phyloP scores from a whole-genome alignment of 129 eudicot species.

The Tagetes erecta region DNA sequence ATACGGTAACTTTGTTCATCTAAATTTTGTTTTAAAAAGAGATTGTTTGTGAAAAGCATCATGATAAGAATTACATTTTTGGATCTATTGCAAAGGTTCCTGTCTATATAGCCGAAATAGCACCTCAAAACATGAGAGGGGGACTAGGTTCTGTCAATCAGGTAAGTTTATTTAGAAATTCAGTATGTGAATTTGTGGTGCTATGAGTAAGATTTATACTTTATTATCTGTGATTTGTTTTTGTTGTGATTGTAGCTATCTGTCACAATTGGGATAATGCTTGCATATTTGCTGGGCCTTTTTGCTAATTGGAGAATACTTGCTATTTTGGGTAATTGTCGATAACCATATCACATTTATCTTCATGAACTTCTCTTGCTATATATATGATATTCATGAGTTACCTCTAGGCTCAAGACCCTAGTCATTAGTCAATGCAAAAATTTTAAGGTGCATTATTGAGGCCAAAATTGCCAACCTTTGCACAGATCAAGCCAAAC shows the following conservation, averaged over 20 bases:
- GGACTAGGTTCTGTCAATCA: conserved; percentile 91
- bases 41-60: conserved; percentile 6
- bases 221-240: background rate
- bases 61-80: background rate
- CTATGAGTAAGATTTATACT: background rate
- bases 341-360: background rate
- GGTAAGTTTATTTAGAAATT: conserved; percentile 37
- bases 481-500: background rate
- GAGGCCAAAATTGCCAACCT: background rate
- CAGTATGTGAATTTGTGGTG: conserved; percentile 17
- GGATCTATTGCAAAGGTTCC: conserved; percentile 63
- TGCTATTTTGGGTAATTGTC: conserved; percentile 74
- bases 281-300: conserved; percentile 85
- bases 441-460: background rate
- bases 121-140: conserved; percentile 91
- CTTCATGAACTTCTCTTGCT: conserved; percentile 5
- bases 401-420: background rate
- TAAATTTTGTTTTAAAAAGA: conserved; percentile 15
- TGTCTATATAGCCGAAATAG: conserved; percentile 96
- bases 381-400: background rate
- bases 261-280: conserved; percentile 89
- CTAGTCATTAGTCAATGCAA: background rate
- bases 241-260: conserved; percentile 59
- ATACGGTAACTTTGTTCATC: conserved; percentile 49
- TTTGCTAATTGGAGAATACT: conserved; percentile 81